These are phyloP conservation scores for Claviceps paspali DNA, from an alignment of 2,329 filamentous ascomycete genomes.

Conservation along the genomic window DNA sequence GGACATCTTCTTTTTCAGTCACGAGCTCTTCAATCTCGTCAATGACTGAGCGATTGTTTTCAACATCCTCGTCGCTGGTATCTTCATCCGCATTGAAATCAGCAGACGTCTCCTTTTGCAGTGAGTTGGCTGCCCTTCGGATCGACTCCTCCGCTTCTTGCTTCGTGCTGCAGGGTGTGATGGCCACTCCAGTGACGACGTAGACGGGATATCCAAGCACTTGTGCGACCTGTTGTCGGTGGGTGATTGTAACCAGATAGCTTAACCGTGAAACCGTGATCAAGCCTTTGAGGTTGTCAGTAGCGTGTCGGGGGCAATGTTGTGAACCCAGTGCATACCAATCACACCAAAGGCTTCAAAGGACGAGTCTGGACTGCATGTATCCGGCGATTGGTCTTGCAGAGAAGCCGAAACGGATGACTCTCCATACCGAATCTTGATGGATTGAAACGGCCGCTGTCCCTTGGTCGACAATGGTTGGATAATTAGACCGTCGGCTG, in stretches of 20 bases:
- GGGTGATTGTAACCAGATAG: conserved; percentile 77
- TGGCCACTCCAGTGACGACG: conserved; percentile 70
- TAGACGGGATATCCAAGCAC: conserved; percentile 73
- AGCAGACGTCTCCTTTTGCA: conserved; percentile 25
- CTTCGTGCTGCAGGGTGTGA: conserved; percentile 76
- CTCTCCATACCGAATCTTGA: conserved; percentile 57
- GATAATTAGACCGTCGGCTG: conserved; percentile 68
- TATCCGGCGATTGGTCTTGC: conserved; percentile 30
- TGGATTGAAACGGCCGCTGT: conserved; percentile 36
- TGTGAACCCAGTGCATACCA: conserved; percentile 21
- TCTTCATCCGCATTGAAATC: conserved; percentile 26
- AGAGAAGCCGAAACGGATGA: conserved; percentile 28
- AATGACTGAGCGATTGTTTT: conserved; percentile 16
- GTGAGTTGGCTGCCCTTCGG: conserved; percentile 34
- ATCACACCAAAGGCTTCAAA: conserved; percentile 47
- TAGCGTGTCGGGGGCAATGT: conserved; percentile 7
- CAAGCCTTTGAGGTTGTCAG: conserved; percentile 43
- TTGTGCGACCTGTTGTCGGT: conserved; percentile 76
- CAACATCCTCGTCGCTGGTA: conserved; percentile 32
- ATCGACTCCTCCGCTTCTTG: conserved; percentile 61
- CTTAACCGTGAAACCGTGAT: conserved; percentile 67
- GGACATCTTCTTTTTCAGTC: conserved; percentile 17
- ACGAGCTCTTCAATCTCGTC: conserved; percentile 31
- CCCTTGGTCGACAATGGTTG: conserved; percentile 53
- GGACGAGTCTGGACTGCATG: conserved; percentile 28